Evolutionary conservation across 192 early-diverging fungal genomes (phyloP).

Genomic region (Podila minutissima): DNA sequence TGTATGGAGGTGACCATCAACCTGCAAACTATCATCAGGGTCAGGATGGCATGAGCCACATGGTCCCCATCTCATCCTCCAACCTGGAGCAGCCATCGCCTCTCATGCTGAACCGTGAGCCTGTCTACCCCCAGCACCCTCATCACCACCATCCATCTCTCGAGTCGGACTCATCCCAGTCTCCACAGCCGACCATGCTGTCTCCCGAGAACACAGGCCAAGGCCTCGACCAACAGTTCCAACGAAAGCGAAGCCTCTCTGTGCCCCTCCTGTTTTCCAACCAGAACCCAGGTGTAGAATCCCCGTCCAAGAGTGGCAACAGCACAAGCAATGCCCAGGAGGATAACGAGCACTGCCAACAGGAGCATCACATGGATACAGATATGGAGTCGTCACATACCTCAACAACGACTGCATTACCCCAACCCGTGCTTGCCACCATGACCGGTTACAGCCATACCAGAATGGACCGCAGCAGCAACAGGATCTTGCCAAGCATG

Average conservation of each 20-base stretch:
- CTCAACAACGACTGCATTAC: background rate
- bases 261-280: conserved; percentile 19
- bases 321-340: background rate
- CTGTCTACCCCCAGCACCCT: conserved; percentile 12
- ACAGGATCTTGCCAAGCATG: conserved; percentile 7
- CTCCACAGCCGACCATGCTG: background rate
- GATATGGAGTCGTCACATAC: background rate
- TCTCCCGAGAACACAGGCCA: background rate
- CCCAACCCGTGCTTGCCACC: background rate
- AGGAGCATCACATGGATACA: background rate
- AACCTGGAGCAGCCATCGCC: conserved; percentile 8
- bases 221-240: conserved; percentile 6
- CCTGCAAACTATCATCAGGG: too few species aligned
- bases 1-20: background rate
- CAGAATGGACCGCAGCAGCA: background rate
- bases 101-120: conserved; percentile 17
- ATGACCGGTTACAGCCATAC: conserved; percentile 5
- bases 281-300: too few species aligned
- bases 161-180: too few species aligned
- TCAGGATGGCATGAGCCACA: background rate
- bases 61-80: background rate
- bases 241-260: conserved; percentile 31
- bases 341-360: background rate
- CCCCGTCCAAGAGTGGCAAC: background rate
- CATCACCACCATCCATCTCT: background rate